phyloP scores from a whole-genome alignment of 192 early-diverging fungal species.

The Backusella parvicylindrica region DNA sequence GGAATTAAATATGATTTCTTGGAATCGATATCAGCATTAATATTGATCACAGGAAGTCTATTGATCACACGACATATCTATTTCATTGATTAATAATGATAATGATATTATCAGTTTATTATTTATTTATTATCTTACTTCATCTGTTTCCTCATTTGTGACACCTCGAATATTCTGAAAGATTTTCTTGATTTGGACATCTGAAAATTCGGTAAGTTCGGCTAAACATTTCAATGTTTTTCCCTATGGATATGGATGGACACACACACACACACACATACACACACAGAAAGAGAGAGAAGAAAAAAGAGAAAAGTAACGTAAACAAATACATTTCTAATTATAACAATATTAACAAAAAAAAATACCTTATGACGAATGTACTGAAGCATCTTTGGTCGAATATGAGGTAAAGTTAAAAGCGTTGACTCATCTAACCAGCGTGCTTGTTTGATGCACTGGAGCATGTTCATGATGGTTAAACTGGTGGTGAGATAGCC shows the following conservation, averaged over 20 bases:
- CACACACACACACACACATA: no score
- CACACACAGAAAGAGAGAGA: no score
- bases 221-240: slow-evolving; percentile 25
- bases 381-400: slow-evolving; percentile 32
- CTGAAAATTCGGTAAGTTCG: slow-evolving; percentile 31
- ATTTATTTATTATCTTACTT: slow-evolving; percentile 11
- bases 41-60: slow-evolving; percentile 43
- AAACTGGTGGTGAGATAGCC: slow-evolving; percentile 64
- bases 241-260: slow-evolving; percentile 22
- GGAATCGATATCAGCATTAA: slow-evolving; percentile 39
- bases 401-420: slow-evolving; percentile 60
- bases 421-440: slow-evolving; percentile 79
- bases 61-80: slow-evolving; percentile 46
- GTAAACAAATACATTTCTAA: neutral
- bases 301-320: neutral
- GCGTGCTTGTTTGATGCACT: slow-evolving; percentile 90
- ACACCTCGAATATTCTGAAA: slow-evolving; percentile 21
- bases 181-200: slow-evolving; percentile 18
- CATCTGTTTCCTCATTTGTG: slow-evolving; percentile 1
- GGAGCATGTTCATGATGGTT: slow-evolving; percentile 79
- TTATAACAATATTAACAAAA: neutral
- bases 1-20: slow-evolving; percentile 46
- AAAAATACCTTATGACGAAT: slow-evolving; percentile 26
- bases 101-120: neutral
- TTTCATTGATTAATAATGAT: neutral